Conservation (phyloP, 768 basidiomycete species). For the Lentinula edodes region DNA sequence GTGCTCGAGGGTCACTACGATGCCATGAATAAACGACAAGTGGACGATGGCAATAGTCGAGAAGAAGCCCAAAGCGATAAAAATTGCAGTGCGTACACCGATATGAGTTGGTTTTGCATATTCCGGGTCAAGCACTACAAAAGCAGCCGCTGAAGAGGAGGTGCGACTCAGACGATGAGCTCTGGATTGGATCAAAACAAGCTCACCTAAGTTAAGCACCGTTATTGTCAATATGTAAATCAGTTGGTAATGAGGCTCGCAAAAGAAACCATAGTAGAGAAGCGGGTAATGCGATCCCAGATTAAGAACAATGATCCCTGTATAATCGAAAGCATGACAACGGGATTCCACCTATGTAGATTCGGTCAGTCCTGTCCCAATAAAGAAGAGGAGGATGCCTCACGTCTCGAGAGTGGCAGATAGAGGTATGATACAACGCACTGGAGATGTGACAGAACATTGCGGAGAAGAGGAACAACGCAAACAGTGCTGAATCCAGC, state of each 20-base stretch:
- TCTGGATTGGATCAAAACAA: neutral
- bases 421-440: slow-evolving; percentile 66
- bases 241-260: slow-evolving; percentile 45
- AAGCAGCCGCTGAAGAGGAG: slow-evolving; percentile 45
- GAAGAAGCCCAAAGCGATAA: slow-evolving; percentile 71
- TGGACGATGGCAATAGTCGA: slow-evolving; percentile 68
- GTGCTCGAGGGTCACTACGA: slow-evolving; percentile 43
- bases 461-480: slow-evolving; percentile 64
- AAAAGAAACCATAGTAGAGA: slow-evolving; percentile 76
- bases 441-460: slow-evolving; percentile 69
- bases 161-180: too few species aligned
- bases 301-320: slow-evolving; percentile 73
- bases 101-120: slow-evolving; percentile 73
- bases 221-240: slow-evolving; percentile 51
- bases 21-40: slow-evolving; percentile 53
- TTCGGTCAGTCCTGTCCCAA: neutral
- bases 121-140: slow-evolving; percentile 72
- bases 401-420: slow-evolving; percentile 56
- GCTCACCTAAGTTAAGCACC: slow-evolving; percentile 53
- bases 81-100: slow-evolving; percentile 70
- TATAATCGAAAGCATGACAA: slow-evolving; percentile 68
- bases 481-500: slow-evolving; percentile 55
- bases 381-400: slow-evolving; percentile 28
- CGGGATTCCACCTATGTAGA: slow-evolving; percentile 39
- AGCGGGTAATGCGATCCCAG: slow-evolving; percentile 77